These are phyloP conservation scores for Lentinula aciculospora DNA, from an alignment of 768 basidiomycete genomes.

Conservation along the genomic window DNA sequence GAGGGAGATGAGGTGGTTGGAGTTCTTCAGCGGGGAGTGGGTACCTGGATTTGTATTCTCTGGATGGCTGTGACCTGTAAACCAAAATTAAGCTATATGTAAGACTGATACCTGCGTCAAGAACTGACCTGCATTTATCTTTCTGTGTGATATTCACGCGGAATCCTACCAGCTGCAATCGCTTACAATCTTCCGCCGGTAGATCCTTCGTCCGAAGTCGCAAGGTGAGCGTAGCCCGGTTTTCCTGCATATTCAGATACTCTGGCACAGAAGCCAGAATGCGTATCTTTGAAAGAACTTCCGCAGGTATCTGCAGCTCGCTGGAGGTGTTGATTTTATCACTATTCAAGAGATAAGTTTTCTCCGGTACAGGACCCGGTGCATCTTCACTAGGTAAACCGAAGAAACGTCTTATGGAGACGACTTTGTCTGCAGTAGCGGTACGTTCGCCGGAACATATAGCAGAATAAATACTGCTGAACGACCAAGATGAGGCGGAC, in stretches of 20 bases:
- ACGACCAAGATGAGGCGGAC: slow-evolving; percentile 28
- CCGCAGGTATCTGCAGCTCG: slow-evolving; percentile 35
- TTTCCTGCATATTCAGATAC: slow-evolving; percentile 40
- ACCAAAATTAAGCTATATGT: slow-evolving; percentile 4
- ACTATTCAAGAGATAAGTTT: slow-evolving; percentile 32
- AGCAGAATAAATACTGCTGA: slow-evolving; percentile 51
- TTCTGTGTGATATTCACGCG: slow-evolving; percentile 53
- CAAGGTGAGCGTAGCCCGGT: slow-evolving; percentile 47
- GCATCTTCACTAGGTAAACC: slow-evolving; percentile 29
- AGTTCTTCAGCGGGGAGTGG: slow-evolving; percentile 48
- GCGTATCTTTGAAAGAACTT: slow-evolving; percentile 57
- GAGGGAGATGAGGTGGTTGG: slow-evolving; percentile 62
- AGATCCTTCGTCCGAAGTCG: slow-evolving; percentile 56
- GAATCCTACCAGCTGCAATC: slow-evolving; percentile 53
- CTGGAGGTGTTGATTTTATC: slow-evolving; percentile 11
- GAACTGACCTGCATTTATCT: slow-evolving; percentile 60
- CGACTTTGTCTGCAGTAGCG: slow-evolving; percentile 32
- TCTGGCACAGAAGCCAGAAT: slow-evolving; percentile 61
- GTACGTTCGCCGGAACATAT: slow-evolving; percentile 41
- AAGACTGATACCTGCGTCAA: slow-evolving; percentile 1
- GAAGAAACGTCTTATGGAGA: slow-evolving; percentile 52
- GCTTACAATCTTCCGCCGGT: slow-evolving; percentile 40
- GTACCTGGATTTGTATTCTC: slow-evolving; percentile 36
- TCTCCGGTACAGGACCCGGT: slow-evolving; percentile 25
- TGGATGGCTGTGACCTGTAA: slow-evolving; percentile 34